Conservation (phyloP, 2,329 filamentous ascomycete species). For the Aspergillus luchuensis region DNA sequence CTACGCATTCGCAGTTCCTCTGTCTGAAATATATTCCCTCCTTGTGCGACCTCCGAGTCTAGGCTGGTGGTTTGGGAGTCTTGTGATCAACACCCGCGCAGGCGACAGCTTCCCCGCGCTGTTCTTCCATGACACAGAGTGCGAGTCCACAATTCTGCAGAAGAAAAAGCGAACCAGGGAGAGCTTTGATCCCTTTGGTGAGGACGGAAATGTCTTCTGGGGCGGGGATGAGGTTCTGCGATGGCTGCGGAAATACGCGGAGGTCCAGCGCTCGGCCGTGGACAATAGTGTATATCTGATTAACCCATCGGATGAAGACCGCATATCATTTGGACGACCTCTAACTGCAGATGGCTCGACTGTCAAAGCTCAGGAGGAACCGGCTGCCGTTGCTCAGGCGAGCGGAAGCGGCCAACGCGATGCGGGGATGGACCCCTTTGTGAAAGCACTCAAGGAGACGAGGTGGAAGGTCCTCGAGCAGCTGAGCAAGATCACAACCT, state of each 20-base stretch:
- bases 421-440: conserved; percentile 85
- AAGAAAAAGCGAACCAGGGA: conserved; percentile 83
- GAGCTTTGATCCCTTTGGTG: conserved; percentile 86
- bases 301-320: conserved; percentile 83
- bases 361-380: conserved; percentile 37
- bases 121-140: conserved; percentile 98
- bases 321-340: conserved; percentile 69
- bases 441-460: conserved; percentile 90
- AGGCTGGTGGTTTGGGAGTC: conserved; percentile 97
- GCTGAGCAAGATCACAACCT: conserved; percentile 95
- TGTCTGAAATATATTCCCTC: conserved; percentile 87
- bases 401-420: conserved; percentile 51
- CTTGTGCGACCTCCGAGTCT: conserved; percentile 87
- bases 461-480: conserved; percentile 97
- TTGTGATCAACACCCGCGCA: conserved; percentile 87
- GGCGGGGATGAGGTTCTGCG: conserved; percentile 92
- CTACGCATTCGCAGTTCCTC: conserved; percentile 88
- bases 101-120: conserved; percentile 93
- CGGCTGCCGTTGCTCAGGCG: conserved; percentile 38
- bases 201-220: conserved; percentile 84
- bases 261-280: conserved; percentile 77
- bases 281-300: conserved; percentile 91
- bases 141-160: conserved; percentile 90
- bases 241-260: conserved; percentile 84
- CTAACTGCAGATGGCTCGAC: conserved; percentile 47